Conservation (phyloP, 768 basidiomycete species). For the Coprinellus micaceus region DNA sequence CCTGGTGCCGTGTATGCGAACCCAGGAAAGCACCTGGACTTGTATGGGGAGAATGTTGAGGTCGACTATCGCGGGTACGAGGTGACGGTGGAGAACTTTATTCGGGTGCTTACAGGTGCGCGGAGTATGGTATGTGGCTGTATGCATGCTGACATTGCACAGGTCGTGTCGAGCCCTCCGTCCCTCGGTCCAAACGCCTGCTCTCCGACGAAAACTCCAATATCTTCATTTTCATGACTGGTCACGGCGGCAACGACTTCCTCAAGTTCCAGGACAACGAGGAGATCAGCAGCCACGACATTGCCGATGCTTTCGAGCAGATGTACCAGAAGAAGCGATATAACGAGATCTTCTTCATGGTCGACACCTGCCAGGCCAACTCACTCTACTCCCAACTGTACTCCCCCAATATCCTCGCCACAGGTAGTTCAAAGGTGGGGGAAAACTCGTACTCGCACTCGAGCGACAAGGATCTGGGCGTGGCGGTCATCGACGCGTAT, state of each 20-base stretch:
- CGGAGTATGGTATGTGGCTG: not conserved
- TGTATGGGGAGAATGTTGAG: conserved; percentile 96
- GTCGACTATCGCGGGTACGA: conserved; percentile 98
- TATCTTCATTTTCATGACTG: conserved; percentile 97
- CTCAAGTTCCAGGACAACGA: conserved; percentile 99
- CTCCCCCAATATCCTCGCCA: conserved; percentile 90
- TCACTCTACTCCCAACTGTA: conserved; percentile 93
- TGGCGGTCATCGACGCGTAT: conserved; percentile 91
- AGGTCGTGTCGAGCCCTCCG: conserved; percentile 83
- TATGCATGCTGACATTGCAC: not conserved
- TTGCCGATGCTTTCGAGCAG: conserved; percentile 97
- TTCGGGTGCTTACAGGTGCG: conserved; percentile 87
- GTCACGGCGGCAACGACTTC: conserved; percentile 97
- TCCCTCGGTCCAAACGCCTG: conserved; percentile 89
- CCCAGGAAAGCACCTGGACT: conserved; percentile 71
- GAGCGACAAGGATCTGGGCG: conserved; percentile 91
- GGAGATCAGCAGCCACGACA: conserved; percentile 93
- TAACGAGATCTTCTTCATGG: conserved; percentile 97
- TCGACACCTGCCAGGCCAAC: conserved; percentile 97
- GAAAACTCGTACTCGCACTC: conserved; percentile 98
- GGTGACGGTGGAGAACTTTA: conserved; percentile 95
- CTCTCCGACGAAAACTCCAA: conserved; percentile 89
- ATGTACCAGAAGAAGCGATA: conserved; percentile 98
- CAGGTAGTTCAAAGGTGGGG: conserved; percentile 76
- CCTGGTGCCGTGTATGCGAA: conserved; percentile 93